Evolutionary conservation across 257 asterid species (phyloP).

Genomic region (Nicotiana attenuata): DNA sequence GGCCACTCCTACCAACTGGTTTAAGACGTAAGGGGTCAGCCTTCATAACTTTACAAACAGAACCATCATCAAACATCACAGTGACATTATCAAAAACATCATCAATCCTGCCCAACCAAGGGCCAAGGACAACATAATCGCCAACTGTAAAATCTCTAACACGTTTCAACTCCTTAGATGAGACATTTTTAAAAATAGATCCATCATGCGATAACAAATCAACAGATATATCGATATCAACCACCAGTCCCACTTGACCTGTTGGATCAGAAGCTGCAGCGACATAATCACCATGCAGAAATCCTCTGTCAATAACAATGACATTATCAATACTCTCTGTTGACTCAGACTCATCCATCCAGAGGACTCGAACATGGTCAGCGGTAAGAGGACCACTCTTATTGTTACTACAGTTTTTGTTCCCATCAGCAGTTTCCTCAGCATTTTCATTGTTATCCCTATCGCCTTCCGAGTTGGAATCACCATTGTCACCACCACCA

Average conservation of each 20-base stretch:
- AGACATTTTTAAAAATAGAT: constrained; percentile 41
- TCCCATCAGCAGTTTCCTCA: constrained; percentile 34
- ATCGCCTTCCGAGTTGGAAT: constrained; percentile 35
- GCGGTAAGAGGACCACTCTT: constrained; percentile 50
- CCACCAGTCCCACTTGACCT: constrained; percentile 93
- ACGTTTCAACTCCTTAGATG: constrained; percentile 65
- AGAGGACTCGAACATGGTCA: constrained; percentile 81
- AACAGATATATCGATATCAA: constrained; percentile 59
- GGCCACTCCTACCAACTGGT: constrained; percentile 65
- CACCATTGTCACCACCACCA: constrained; percentile 25
- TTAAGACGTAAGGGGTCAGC: constrained; percentile 84
- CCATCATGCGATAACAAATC: constrained; percentile 68
- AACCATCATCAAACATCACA: constrained; percentile 90
- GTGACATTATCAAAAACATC: constrained; percentile 89
- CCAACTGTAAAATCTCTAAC: constrained; percentile 83
- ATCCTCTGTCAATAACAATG: constrained; percentile 78
- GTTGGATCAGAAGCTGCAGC: constrained; percentile 89
- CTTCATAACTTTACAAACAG: constrained; percentile 84
- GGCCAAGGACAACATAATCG: constrained; percentile 89
- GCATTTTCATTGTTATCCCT: constrained; percentile 27
- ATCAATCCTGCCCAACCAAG: constrained; percentile 98
- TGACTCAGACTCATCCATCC: constrained; percentile 84
- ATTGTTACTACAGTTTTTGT: constrained; percentile 30
- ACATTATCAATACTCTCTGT: constrained; percentile 50
- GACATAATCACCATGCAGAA: constrained; percentile 91